A percentile compares a stretch with the other conserved stretches of the same genome.
These are phyloP conservation scores for Xylariaceae sp. DNA, from an alignment of 2,329 filamentous ascomycete species.

Conservation along the genomic window DNA sequence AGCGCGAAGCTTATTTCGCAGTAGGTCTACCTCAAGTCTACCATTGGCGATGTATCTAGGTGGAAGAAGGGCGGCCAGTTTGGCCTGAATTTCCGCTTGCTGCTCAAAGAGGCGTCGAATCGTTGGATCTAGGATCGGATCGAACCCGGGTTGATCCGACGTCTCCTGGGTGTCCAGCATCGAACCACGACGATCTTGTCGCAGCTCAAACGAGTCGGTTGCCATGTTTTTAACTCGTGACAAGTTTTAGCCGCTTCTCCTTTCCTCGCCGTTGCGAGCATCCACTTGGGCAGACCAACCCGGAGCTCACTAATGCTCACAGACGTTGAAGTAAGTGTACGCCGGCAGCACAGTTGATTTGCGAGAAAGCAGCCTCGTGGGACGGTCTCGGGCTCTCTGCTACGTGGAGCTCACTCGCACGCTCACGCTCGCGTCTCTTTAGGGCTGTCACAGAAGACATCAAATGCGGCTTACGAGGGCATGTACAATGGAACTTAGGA, in stretches of 20 bases:
- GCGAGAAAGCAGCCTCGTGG: conserved; percentile 18
- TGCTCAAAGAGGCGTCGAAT: conserved; percentile 49
- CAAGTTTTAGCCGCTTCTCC: conserved; percentile 9
- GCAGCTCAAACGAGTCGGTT: conserved; percentile 30
- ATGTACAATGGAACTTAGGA: not conserved
- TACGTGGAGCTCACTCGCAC: conserved; percentile 24
- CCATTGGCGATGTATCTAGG: conserved; percentile 47
- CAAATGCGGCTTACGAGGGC: conserved; percentile 28
- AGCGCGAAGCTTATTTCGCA: conserved; percentile 53
- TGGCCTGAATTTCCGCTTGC: conserved; percentile 52
- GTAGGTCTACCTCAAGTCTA: conserved; percentile 51
- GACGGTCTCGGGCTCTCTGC: conserved; percentile 20
- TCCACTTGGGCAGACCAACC: conserved; percentile 5
- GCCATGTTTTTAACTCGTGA: conserved; percentile 23
- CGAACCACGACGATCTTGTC: conserved; percentile 34
- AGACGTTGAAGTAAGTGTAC: conserved; percentile 5
- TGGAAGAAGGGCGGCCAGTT: conserved; percentile 47
- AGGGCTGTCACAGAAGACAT: conserved; percentile 27
- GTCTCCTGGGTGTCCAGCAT: conserved; percentile 29
- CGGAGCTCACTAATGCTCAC: conserved; percentile 1
- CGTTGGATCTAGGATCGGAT: conserved; percentile 41
- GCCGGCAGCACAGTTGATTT: conserved; percentile 20
- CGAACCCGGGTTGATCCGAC: conserved; percentile 33
- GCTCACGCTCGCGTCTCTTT: conserved; percentile 16
- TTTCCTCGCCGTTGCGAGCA: conserved; percentile 8